Evolutionary conservation across 495 filamentous ascomycete genomes (phyloP), one percentile per base, ranked within the genome.

Genomic region (Cryomyces minteri): DNA sequence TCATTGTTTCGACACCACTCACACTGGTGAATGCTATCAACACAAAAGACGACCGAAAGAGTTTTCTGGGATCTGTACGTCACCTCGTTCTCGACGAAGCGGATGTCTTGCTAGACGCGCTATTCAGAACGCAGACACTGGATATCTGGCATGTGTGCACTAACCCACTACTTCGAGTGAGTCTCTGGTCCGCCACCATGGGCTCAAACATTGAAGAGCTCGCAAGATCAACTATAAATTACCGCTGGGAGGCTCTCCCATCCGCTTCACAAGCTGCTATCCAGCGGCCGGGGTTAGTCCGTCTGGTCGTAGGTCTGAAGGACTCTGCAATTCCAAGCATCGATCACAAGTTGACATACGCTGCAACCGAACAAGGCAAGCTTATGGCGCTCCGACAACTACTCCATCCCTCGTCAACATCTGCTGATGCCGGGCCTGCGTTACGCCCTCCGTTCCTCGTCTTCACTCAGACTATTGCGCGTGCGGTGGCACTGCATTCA

Each of bases 101-200:
- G 6, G 90, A 98, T 62, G 84, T 95, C 18, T 77, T 98, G 9
- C 72, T 98, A 10, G 90, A 99, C 49, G 77, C 82, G 9, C 67
- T 93, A 9, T 96, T 98, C 65, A 73, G 82, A 31, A 79, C 88
- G 29, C 92, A 98, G 55, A 96, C 87, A 0, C 65, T 94, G 25
- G 72, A 70, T 32, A 83, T 95, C 53, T 96, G 88, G 90, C 68
- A 72, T 18, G 69, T 80, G 12, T 87, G 83, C 60, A 71, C 68
- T 6, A 71, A 78, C 49, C 66, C 74, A 2, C 59, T 68, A 14
- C 67, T 96, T 7, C 70, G 78, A 5, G 73, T 84, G 3, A 80
- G 77, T 41, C 74, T 93, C 43, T 99, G 88, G 84, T 95, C 88
- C 14, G 90, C 92, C 6, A 98, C 90, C 4, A 96, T 98, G 79